phyloP scores from a whole-genome alignment of 306 rosid genomes.

The Prunus kanzakura region DNA sequence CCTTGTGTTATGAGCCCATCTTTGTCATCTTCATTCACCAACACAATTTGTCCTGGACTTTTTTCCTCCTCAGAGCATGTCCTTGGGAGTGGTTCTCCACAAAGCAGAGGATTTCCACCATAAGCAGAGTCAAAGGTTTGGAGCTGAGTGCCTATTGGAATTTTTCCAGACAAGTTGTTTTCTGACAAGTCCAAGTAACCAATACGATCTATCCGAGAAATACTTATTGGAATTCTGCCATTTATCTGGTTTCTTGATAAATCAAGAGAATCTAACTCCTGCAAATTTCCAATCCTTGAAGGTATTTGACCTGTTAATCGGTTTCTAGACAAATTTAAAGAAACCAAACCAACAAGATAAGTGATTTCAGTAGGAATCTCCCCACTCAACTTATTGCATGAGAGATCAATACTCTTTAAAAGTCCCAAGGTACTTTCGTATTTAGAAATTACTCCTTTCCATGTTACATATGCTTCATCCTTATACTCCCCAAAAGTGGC shows the following conservation, averaged over 20 bases:
- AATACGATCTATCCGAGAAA: background rate
- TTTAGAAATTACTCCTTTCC: too few relatives aligned
- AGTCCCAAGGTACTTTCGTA: too few relatives aligned
- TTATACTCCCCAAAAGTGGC: too few relatives aligned
- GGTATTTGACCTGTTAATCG: slow-evolving; percentile 30
- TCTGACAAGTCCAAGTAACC: background rate
- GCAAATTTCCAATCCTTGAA: slow-evolving; percentile 5
- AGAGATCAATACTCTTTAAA: background rate
- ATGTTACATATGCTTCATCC: too few relatives aligned
- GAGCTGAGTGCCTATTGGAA: background rate
- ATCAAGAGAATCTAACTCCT: background rate
- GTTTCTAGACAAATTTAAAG: slow-evolving; percentile 11
- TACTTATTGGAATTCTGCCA: slow-evolving; percentile 23
- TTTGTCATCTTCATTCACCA: too few relatives aligned
- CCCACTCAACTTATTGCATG: background rate
- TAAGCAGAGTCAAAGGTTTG: background rate
- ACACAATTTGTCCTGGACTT: too few relatives aligned
- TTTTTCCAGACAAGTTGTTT: slow-evolving; percentile 23
- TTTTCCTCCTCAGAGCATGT: too few relatives aligned
- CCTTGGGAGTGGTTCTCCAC: background rate
- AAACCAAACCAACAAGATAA: background rate
- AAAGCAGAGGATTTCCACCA: background rate
- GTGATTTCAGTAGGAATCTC: background rate
- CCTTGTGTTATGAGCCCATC: too few relatives aligned
- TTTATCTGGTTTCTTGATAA: slow-evolving; percentile 25